Conservation (phyloP, 768 basidiomycete species). For the Phylloporus rhodoxanthus region DNA sequence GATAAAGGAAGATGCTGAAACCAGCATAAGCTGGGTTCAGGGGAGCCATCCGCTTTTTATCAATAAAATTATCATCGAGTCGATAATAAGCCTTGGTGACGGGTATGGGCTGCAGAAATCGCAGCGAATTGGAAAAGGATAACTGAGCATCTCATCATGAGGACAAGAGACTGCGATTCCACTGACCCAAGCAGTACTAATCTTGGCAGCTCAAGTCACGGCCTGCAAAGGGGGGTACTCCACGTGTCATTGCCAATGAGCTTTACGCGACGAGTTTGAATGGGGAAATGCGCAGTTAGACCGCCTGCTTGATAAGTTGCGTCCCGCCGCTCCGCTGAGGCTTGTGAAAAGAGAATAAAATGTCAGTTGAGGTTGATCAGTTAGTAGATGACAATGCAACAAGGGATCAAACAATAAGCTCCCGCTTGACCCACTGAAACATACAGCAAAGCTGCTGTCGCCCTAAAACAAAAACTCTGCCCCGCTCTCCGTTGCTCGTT, state of each 20-base stretch:
- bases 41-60: background rate
- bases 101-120: background rate
- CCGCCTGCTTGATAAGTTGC: background rate
- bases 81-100: background rate
- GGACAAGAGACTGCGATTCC: background rate
- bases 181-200: background rate
- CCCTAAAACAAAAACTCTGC: background rate
- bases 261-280: background rate
- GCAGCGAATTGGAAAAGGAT: background rate
- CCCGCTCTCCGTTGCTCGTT: background rate
- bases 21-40: background rate
- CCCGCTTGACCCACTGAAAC: constrained; percentile 10
- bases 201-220: background rate
- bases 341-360: background rate
- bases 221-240: background rate
- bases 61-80: too few species aligned
- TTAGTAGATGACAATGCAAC: background rate
- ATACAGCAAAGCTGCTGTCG: background rate
- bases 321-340: background rate
- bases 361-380: background rate
- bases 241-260: background rate
- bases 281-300: background rate
- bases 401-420: background rate
- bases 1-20: background rate
- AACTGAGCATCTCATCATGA: background rate